Conservation (phyloP, 257 asterid species). For the Rhazya stricta region DNA sequence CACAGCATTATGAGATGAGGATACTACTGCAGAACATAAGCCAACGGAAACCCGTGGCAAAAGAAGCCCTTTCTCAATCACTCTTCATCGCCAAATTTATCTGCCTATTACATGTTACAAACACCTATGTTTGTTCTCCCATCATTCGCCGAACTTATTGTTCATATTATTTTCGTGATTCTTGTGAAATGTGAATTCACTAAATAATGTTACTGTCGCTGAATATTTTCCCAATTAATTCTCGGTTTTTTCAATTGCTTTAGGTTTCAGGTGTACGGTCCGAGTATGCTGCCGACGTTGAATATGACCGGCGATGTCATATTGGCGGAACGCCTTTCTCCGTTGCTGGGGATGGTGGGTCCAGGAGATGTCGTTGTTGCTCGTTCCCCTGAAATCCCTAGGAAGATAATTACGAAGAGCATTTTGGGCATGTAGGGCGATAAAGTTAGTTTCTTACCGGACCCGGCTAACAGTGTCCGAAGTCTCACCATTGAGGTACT, state of each 20-base stretch:
- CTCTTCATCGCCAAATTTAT: conserved; percentile 55
- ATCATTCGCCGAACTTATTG: conserved; percentile 37
- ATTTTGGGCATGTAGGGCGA: conserved; percentile 80
- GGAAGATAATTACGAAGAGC: conserved; percentile 73
- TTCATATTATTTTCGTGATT: neutral
- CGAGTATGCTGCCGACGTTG: conserved; percentile 94
- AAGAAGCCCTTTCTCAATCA: conserved; percentile 51
- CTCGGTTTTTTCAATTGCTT: neutral
- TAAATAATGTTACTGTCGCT: neutral
- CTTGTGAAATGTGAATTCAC: neutral
- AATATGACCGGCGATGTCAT: conserved; percentile 87
- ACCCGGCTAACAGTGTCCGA: conserved; percentile 47
- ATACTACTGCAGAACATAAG: conserved; percentile 32
- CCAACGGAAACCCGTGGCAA: conserved; percentile 48
- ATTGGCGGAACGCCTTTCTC: conserved; percentile 70
- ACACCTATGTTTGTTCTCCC: conserved; percentile 65
- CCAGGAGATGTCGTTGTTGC: conserved; percentile 80
- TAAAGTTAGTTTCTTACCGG: conserved; percentile 52
- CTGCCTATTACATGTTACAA: conserved; percentile 65
- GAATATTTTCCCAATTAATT: neutral
- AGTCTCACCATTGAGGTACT: conserved; percentile 52
- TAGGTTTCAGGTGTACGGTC: conserved; percentile 66
- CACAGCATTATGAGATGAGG: conserved; percentile 15
- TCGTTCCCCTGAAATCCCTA: conserved; percentile 75
- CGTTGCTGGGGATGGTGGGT: conserved; percentile 57